Evolutionary conservation across 2,329 filamentous ascomycete genomes (phyloP), one percentile per base, ranked within the genome.

Genomic region (Colletotrichum phormii): DNA sequence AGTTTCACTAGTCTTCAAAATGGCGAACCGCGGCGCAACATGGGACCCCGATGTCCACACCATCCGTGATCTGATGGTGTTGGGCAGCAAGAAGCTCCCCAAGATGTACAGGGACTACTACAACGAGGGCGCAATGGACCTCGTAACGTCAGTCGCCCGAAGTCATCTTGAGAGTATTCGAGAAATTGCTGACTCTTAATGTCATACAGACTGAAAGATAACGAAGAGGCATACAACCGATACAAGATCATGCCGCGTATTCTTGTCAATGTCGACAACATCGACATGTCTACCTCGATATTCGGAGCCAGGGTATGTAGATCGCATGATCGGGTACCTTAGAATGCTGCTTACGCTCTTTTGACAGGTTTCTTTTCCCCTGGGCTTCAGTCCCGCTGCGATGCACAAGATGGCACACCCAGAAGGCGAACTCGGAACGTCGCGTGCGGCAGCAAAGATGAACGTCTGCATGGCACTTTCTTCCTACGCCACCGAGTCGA

Each of bases 91-190:
- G 24, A 83, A 79, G 54, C 78, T 87, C 42, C 80, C 84, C 1
- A 80, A 79, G 24, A 83, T 83, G 80, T 80, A 82, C 35, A 75
- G 80, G 77, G 88, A 89, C 63, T 90, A 89, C 79, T 90, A 86
- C 78, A 89, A 90, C 76, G 88, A 86, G 72, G 88, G 88, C 6
- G 86, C 88, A 5, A 89, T 89, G 80, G 87, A 89, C 74, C 80
- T 88, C 29, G 80, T 86, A 65, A 89, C 87, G 81, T 84, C 42
- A 18, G 63, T 71, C 5, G 61, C 4, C 26, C 3, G 26, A 51
- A 29, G 54, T 31, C 2, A 12, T 5, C 18, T 22, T 57, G 0
- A 33, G 26, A 22, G 24, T 11, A 46, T 37, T 11, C 15, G 5
- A 2, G n/a, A 29, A 0, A 82, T 80, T 15, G 7, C 78, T 63